Conservation (phyloP, 1,284 basidiomycete genomes). For the Gomphus sp. region DNA sequence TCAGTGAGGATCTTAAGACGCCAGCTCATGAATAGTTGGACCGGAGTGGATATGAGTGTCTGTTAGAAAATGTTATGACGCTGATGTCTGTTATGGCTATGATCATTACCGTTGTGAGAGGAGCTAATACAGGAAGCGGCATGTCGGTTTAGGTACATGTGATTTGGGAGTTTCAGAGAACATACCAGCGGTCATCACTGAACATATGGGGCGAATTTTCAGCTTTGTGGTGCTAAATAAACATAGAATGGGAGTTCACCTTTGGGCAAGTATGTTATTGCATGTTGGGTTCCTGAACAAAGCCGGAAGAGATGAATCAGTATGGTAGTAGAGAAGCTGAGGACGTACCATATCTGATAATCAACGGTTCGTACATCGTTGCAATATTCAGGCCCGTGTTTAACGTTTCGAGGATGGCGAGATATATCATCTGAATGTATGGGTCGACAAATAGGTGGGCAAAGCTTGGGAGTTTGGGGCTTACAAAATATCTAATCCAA, state of each 20-base stretch:
- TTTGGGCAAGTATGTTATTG: not conserved
- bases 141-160: not conserved
- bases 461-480: not conserved
- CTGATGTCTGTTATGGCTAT: not conserved
- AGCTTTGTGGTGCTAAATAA: not conserved
- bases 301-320: not conserved
- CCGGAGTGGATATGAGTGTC: conserved; percentile 40
- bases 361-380: conserved; percentile 36
- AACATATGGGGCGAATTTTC: not conserved
- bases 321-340: not conserved
- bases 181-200: not conserved
- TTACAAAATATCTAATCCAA: not conserved
- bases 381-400: conserved; percentile 34
- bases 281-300: not conserved
- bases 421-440: conserved; percentile 26
- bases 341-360: conserved; percentile 29
- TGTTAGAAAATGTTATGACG: conserved; percentile 13
- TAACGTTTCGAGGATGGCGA: conserved; percentile 33
- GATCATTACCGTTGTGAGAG: not conserved
- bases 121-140: not conserved
- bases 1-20: conserved; percentile 35
- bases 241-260: not conserved
- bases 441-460: not conserved
- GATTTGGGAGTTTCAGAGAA: not conserved
- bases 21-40: conserved; percentile 47